Percentiles rank a stretch among this genome's conserved stretches.
Evolutionary conservation across 1,284 basidiomycete genomes (phyloP).

Genomic region (Tylopilus sp.): DNA sequence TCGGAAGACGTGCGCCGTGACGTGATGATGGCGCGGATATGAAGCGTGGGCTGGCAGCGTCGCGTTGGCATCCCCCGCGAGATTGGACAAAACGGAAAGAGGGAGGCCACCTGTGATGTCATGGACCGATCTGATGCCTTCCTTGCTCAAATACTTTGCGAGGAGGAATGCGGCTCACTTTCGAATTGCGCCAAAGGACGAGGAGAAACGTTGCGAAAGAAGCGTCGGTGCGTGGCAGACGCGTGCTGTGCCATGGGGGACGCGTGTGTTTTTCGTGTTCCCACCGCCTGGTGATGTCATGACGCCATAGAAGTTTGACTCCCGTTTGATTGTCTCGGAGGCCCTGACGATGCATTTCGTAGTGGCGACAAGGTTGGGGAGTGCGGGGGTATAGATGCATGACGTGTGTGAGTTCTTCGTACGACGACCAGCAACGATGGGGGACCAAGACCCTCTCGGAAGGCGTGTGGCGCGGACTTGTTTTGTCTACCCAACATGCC

Average conservation of each 20-base stretch:
- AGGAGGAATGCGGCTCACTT: neutral
- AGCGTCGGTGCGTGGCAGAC: constrained; percentile 18
- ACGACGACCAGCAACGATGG: constrained; percentile 3
- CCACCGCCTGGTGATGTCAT: constrained; percentile 19
- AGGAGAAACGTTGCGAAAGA: constrained; percentile 11
- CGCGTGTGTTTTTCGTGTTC: constrained; percentile 21
- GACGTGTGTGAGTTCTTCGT: constrained; percentile 14
- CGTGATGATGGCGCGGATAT: constrained; percentile 8
- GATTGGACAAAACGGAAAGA: neutral
- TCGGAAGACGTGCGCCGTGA: constrained; percentile 2
- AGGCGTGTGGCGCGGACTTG: constrained; percentile 2
- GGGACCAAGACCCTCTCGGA: constrained; percentile 3
- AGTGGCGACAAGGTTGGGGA: constrained; percentile 14
- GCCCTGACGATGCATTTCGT: constrained; percentile 14
- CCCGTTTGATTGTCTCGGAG: constrained; percentile 17
- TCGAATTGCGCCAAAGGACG: constrained; percentile 1
- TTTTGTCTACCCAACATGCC: constrained; percentile 16
- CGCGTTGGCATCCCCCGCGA: neutral
- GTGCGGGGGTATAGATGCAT: constrained; percentile 20
- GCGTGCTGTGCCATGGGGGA: constrained; percentile 31
- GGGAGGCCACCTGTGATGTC: constrained; percentile 12
- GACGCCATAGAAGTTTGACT: constrained; percentile 8
- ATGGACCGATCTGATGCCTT: constrained; percentile 1
- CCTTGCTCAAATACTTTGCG: constrained; percentile 9
- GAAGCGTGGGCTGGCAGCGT: constrained; percentile 12